Base-by-base conservation (phyloP, 352 stramenopile species). In the Pythium sukuiense region DNA sequence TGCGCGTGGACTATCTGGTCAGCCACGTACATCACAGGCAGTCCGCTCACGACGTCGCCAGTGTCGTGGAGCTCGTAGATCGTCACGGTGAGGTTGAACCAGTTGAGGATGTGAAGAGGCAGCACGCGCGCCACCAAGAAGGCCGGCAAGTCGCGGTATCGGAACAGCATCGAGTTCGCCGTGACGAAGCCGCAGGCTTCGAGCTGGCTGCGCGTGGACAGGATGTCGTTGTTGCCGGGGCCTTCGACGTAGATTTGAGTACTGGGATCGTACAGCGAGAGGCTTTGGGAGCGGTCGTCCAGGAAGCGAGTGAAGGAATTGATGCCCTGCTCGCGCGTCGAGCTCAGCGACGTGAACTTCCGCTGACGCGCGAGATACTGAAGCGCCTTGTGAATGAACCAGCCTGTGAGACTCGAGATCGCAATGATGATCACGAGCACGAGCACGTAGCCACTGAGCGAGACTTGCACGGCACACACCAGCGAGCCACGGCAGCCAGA, bases 231-330 rank as follows among this genome's bases (percentile, higher is more conserved):
- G 2, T 20, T 37, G 30, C 14, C 14, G 2, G 54, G 43, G 39
- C 41, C 16, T 14, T 72, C 53, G 20, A 80, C 64, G 62, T 77
- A 80, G 6, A 80, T 54, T 30, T 74, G 27, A 0, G 67, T 80
- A 24, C 70, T 77, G 54, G 55, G 67, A 46, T 80, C 73, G 46
- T 73, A 80, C 32, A 75, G 7, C 5, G 50, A 53, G 20, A 41
- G 68, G 45, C 45, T 72, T 14, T 70, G 67, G 1, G 70, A 80
- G 61, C 70, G 73, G 9, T 77, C 73, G 45, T 80, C 73, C 13
- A 80, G 63, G 29, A 76, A 77, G 37, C 70, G 52, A 16, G 73
- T 80, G 57, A 80, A 80, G 11, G 73, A 69, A 63, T 80, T 80
- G 20, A 45, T 14, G 6, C 12, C 13, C n/a, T 52, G 35, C 64